Conservation (phyloP, 208 protist species). For the Porcisia hertigi region DNA sequence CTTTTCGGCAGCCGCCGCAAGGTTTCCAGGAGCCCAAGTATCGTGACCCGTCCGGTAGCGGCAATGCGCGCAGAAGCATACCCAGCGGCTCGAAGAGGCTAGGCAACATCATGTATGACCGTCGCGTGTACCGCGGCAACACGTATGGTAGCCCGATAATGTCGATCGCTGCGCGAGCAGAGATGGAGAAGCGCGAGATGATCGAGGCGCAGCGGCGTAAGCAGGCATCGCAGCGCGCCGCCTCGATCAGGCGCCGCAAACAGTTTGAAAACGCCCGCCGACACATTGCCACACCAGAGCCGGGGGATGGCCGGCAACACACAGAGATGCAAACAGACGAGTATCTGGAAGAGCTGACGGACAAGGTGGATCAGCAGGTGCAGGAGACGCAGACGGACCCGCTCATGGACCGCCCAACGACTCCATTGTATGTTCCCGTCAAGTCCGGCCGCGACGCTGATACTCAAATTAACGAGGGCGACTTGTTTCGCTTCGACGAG, state of each 20-base stretch:
- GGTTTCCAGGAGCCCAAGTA: slow-evolving; percentile 80
- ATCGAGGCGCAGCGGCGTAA: slow-evolving; percentile 58
- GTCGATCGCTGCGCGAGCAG: slow-evolving; percentile 65
- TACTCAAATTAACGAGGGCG: slow-evolving; percentile 96
- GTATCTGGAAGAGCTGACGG: slow-evolving; percentile 96
- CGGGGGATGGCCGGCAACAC: slow-evolving; percentile 90
- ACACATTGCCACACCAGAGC: slow-evolving; percentile 78
- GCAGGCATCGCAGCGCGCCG: slow-evolving; percentile 62
- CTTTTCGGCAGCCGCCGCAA: slow-evolving; percentile 89
- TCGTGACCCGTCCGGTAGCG: slow-evolving; percentile 56
- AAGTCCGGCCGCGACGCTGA: slow-evolving; percentile 95
- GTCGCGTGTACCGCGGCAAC: slow-evolving; percentile 94
- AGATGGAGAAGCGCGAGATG: slow-evolving; percentile 73
- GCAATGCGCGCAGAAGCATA: neutral
- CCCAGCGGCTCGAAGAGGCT: slow-evolving; percentile 51
- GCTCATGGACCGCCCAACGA: slow-evolving; percentile 94
- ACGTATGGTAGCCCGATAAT: slow-evolving; percentile 93
- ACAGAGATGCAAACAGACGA: slow-evolving; percentile 96
- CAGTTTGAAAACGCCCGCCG: slow-evolving; percentile 55
- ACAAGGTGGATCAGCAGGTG: slow-evolving; percentile 72
- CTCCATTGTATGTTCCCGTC: slow-evolving; percentile 93
- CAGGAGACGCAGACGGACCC: slow-evolving; percentile 96
- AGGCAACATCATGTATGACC: slow-evolving; percentile 96
- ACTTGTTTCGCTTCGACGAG: slow-evolving; percentile 98
- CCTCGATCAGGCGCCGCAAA: slow-evolving; percentile 68